Percentiles rank a stretch among this genome's conserved stretches.
Evolutionary conservation across 192 early-diverging fungal genomes (phyloP).

Genomic region (Coemansia sp.): DNA sequence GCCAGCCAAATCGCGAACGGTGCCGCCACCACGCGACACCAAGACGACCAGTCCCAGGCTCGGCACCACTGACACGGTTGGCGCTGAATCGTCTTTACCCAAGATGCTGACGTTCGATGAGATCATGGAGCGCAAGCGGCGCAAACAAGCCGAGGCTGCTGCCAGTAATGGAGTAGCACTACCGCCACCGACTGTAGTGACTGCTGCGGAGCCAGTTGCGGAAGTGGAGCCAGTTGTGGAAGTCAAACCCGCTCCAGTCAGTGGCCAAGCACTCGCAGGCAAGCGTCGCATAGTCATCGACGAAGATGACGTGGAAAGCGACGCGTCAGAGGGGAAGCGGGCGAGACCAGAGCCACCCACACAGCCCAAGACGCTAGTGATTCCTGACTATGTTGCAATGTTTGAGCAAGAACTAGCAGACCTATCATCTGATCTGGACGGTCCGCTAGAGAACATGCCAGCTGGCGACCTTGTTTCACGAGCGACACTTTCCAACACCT

Average conservation of each 20-base stretch:
- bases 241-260: background rate
- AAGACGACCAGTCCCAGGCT: background rate
- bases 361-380: background rate
- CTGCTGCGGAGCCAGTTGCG: background rate
- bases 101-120: conserved; percentile 37
- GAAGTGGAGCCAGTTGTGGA: background rate
- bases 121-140: conserved; percentile 42
- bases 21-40: background rate
- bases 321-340: conserved; percentile 26
- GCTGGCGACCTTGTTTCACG: conserved; percentile 29
- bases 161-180: background rate
- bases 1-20: background rate
- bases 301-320: conserved; percentile 16
- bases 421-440: conserved; percentile 24
- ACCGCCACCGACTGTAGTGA: background rate
- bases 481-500: conserved; percentile 19
- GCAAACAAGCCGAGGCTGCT: conserved; percentile 20
- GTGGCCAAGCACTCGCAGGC: background rate
- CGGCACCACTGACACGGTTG: background rate
- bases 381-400: conserved; percentile 30
- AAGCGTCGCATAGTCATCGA: conserved; percentile 18
- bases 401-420: conserved; percentile 40
- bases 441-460: conserved; percentile 37
- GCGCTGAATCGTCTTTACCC: conserved; percentile 10
- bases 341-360: conserved; percentile 7